Evolutionary conservation across 2,329 filamentous ascomycete species (phyloP).

Genomic region (Colletotrichum camelliae): DNA sequence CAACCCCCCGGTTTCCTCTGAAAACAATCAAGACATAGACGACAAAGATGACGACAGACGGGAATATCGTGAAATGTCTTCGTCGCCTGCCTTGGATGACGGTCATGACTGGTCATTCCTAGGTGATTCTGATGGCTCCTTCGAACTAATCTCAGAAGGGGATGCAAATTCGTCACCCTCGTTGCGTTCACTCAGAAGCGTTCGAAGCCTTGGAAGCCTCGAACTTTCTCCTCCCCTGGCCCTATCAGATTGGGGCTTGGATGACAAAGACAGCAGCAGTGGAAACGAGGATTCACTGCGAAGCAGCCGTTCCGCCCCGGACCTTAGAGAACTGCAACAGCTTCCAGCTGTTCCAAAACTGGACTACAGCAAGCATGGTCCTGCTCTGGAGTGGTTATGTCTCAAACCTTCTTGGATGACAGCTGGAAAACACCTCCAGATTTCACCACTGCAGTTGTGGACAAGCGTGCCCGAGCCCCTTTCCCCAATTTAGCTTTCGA

Average conservation of each 20-base stretch:
- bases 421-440: not conserved
- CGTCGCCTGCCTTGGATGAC: not conserved
- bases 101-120: not conserved
- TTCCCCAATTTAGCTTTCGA: not conserved
- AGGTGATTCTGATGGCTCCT: not conserved
- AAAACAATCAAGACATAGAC: not conserved
- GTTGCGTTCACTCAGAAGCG: not conserved
- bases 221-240: not conserved
- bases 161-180: not conserved
- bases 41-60: not conserved
- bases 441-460: not conserved
- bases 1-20: not conserved
- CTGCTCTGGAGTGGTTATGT: not conserved
- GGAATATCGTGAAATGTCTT: not conserved
- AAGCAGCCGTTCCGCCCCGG: not conserved
- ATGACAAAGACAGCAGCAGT: not conserved
- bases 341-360: not conserved
- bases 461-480: not conserved
- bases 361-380: not conserved
- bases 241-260: not conserved
- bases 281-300: not conserved
- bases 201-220: not conserved
- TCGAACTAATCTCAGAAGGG: not conserved
- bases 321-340: not conserved
- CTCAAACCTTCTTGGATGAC: not conserved